These are phyloP conservation scores for Luzula sylvatica DNA, from an alignment of 176 grass and related monocot species.

Conservation along the genomic window DNA sequence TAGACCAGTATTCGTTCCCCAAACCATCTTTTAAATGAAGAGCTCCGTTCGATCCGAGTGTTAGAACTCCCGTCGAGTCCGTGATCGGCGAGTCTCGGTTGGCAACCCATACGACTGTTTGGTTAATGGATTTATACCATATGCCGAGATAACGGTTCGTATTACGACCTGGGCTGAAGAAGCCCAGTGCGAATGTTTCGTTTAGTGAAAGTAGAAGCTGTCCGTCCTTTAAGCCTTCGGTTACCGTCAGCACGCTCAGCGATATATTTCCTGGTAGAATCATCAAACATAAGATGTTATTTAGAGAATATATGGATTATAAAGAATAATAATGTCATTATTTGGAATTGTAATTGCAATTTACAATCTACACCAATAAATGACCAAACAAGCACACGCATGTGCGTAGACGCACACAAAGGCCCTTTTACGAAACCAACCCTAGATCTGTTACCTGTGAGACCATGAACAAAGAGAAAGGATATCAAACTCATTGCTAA, in stretches of 20 bases:
- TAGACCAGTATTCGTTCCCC: neutral
- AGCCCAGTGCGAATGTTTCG: constrained; percentile 3
- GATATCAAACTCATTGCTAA: neutral
- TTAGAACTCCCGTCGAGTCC: neutral
- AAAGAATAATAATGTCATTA: neutral
- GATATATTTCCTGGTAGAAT: neutral
- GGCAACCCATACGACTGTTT: constrained; percentile 1
- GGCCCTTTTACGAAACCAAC: neutral
- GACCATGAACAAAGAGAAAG: constrained; percentile 5
- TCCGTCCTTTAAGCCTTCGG: neutral
- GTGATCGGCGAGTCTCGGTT: neutral
- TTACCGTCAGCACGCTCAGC: neutral
- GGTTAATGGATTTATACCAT: neutral
- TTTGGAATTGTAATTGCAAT: no score
- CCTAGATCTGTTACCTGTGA: no score
- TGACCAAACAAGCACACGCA: no score
- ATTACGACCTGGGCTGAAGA: neutral
- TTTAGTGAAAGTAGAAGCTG: neutral
- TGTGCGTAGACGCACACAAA: neutral
- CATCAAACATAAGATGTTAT: neutral
- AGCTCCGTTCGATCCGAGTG: neutral
- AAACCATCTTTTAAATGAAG: neutral
- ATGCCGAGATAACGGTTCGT: constrained; percentile 6
- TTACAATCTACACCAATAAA: no score
- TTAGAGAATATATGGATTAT: neutral